Base-by-base conservation (phyloP, 371 early-diverging fungal genomes). In the Mucor piriformis region DNA sequence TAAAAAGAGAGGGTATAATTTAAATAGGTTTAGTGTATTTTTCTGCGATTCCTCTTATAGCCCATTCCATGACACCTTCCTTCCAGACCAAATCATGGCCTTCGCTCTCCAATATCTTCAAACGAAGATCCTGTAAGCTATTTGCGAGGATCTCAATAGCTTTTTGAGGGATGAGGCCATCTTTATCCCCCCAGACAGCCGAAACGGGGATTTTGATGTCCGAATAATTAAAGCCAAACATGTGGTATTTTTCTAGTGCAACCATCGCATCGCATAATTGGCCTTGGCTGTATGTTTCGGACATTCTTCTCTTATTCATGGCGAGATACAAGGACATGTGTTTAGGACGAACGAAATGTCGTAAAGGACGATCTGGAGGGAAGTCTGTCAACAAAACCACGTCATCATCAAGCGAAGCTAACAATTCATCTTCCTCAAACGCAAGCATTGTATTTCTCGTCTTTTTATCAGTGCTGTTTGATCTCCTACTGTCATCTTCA, bases 31-130 rank as follows among this genome's bases (percentile, higher is more conserved):
- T 46, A 24, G 23, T 13, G 21, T 46, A 18, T 37, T 50, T 34
- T 58, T 76, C 74, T 13, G 69, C 54, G 32, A 77, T 68, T 25
- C 78, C 78, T 27, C 78, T 66, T 25, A 81, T 62, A 13, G 81
- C 73, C 78, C 78, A 81, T 54, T 73, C 78, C 74, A 81, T 74
- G 8, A 81, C 81, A 8, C 81, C 81, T 67, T 81, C 81, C 42
- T 81, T 81, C 81, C 81, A 81, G 20, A 81, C 76, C 13, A 81
- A 50, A 62, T 77, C 78, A 67, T 81, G 81, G 0, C 74, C 74
- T 61, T 81, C 81, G 6, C 78, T 76, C 38, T 81, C 81, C 25
- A 81, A 43, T 23, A 81, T 76, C 54, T 77, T 77, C 15, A 81
- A 49, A 3, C 76, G 56, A 10, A 81, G 58, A 57, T 81, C 81